Conservation (phyloP, 352 stramenopile species). For the Phytopythium kandeliae region DNA sequence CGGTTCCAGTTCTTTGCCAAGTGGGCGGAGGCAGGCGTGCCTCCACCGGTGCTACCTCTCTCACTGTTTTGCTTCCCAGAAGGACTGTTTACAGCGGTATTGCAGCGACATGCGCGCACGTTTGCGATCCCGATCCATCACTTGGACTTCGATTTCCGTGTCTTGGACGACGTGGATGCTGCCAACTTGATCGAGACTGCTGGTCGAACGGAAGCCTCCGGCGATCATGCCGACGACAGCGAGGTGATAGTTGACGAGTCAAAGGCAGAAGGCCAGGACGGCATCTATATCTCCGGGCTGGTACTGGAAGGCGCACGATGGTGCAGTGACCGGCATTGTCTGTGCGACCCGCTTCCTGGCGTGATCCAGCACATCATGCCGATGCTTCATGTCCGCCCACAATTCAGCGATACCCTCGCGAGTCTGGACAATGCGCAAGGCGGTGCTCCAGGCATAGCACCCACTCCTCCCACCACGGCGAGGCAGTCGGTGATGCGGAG, state of each 20-base stretch:
- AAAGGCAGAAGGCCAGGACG: slow-evolving; percentile 18
- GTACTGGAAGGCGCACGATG: slow-evolving; percentile 69
- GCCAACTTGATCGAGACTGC: background rate
- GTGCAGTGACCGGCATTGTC: slow-evolving; percentile 36
- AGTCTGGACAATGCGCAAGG: background rate
- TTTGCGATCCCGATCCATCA: slow-evolving; percentile 65
- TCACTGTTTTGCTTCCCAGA: slow-evolving; percentile 72
- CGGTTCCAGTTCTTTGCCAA: slow-evolving; percentile 50
- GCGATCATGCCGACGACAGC: background rate
- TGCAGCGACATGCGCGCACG: slow-evolving; percentile 70
- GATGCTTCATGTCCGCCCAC: slow-evolving; percentile 80
- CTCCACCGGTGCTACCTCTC: slow-evolving; percentile 30
- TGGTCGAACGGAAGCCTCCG: background rate
- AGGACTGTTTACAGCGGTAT: slow-evolving; percentile 69
- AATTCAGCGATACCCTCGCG: slow-evolving; percentile 12
- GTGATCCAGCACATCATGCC: slow-evolving; percentile 75
- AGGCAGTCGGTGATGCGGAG: background rate
- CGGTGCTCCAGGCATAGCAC: background rate
- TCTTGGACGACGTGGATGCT: slow-evolving; percentile 39
- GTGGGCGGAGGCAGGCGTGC: slow-evolving; percentile 21
- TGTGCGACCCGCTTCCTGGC: slow-evolving; percentile 49
- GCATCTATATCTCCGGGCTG: slow-evolving; percentile 54
- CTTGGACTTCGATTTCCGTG: slow-evolving; percentile 70
- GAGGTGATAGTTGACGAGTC: background rate
- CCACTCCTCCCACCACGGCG: background rate